phyloP scores from a whole-genome alignment of 2,329 filamentous ascomycete species.

The Massarina eburnea region DNA sequence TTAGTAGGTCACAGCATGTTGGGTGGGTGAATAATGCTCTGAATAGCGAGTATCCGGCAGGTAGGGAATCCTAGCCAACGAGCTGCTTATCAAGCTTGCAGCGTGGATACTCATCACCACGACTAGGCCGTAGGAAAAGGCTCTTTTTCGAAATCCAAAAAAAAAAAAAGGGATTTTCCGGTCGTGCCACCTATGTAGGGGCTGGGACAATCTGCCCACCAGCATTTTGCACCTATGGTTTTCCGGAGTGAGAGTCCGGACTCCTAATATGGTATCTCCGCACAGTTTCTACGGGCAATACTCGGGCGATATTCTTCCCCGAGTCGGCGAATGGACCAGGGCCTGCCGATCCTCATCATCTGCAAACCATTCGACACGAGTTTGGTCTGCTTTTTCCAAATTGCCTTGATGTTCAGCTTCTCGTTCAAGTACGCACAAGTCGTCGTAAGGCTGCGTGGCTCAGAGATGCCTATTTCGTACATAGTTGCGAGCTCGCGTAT shows the following conservation, averaged over 20 bases:
- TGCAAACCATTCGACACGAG: not conserved
- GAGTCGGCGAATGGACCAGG: not conserved
- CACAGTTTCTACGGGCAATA: not conserved
- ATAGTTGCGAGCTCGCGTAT: conserved; percentile 27
- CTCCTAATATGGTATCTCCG: not conserved
- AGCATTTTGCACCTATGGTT: not conserved
- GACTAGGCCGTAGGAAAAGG: not conserved
- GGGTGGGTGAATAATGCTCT: too few relatives aligned
- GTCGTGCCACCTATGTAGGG: too few relatives aligned
- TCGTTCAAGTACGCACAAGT: conserved; percentile 11
- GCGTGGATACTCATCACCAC: conserved; percentile 2
- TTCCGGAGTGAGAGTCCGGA: too few relatives aligned
- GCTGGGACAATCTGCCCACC: not conserved
- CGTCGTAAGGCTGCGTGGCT: conserved; percentile 37
- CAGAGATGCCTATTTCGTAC: conserved; percentile 20
- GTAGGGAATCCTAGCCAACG: conserved; percentile 15
- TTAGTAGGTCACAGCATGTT: too few relatives aligned
- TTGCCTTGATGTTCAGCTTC: not conserved
- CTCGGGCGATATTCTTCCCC: not conserved
- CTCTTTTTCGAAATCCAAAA: too few relatives aligned
- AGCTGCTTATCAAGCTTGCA: conserved; percentile 25
- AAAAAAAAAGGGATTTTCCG: too few relatives aligned
- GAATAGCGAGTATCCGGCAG: conserved; percentile 10
- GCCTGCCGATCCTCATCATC: not conserved
- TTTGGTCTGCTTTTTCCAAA: not conserved